phyloP scores from a whole-genome alignment of 2,329 filamentous ascomycete genomes.

The Stromatinia cepivora region DNA sequence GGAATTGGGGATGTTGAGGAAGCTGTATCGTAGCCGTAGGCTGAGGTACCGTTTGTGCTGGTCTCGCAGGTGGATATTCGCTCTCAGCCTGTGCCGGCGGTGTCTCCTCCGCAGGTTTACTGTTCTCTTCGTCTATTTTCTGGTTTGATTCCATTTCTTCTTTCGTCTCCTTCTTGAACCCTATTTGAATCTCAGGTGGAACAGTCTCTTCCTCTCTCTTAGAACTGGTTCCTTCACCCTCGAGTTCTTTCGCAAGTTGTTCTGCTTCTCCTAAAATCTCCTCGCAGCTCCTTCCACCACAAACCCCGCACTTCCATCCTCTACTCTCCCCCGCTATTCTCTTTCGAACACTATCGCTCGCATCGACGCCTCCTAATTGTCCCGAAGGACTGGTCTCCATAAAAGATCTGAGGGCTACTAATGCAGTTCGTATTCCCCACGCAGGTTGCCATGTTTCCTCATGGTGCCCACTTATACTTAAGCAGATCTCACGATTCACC shows the following conservation, averaged over 20 bases:
- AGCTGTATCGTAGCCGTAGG: conserved; percentile 36
- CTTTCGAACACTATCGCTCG: conserved; percentile 64
- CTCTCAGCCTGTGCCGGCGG: conserved; percentile 55
- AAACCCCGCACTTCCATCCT: conserved; percentile 68
- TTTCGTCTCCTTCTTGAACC: conserved; percentile 54
- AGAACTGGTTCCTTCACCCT: conserved; percentile 66
- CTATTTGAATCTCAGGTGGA: conserved; percentile 13
- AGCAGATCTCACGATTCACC: conserved; percentile 93
- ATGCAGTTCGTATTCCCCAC: conserved; percentile 90
- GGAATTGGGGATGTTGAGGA: neutral
- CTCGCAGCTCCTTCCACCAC: conserved; percentile 66
- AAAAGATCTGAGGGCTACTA: conserved; percentile 78
- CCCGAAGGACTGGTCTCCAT: conserved; percentile 90
- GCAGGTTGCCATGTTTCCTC: conserved; percentile 99
- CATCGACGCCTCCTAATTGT: conserved; percentile 87
- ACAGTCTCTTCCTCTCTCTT: conserved; percentile 19
- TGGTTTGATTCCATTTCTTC: neutral
- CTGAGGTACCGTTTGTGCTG: conserved; percentile 41
- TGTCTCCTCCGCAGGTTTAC: conserved; percentile 15
- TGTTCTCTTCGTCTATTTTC: neutral
- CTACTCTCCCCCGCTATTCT: conserved; percentile 67
- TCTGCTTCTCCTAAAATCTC: conserved; percentile 74
- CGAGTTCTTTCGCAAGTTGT: conserved; percentile 49
- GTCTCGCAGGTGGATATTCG: conserved; percentile 44
- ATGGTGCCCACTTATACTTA: conserved; percentile 91